Evolutionary conservation across 148 eudicot genomes (phyloP).

Genomic region (Hydrangea macrophylla): DNA sequence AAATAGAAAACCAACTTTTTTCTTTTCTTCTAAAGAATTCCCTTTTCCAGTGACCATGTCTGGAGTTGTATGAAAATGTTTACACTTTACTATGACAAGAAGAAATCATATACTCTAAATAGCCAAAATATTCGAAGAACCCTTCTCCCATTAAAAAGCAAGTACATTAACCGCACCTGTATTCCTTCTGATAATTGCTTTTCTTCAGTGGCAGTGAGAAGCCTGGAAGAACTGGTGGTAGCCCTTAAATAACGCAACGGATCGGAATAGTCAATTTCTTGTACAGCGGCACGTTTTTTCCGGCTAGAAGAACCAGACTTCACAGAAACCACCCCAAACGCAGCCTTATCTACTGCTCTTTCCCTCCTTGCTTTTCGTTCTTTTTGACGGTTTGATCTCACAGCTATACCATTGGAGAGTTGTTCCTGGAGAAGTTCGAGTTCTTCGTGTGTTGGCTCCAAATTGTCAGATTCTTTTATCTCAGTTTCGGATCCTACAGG

Average conservation of each 20-base stretch:
- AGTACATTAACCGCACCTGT: slow-evolving; percentile 48
- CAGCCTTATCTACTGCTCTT: slow-evolving; percentile 62
- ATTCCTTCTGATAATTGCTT: slow-evolving; percentile 67
- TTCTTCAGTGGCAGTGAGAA: slow-evolving; percentile 79
- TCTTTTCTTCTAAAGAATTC: too few relatives aligned
- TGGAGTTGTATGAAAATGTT: too few relatives aligned
- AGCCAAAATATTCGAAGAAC: background rate
- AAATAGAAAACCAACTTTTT: too few relatives aligned
- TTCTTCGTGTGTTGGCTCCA: slow-evolving; percentile 69
- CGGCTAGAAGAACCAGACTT: slow-evolving; percentile 50
- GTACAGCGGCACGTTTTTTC: slow-evolving; percentile 49
- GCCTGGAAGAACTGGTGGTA: slow-evolving; percentile 59
- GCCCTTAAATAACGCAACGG: slow-evolving; percentile 71
- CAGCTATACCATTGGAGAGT: slow-evolving; percentile 50
- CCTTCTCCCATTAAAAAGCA: background rate
- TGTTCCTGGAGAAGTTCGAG: slow-evolving; percentile 57
- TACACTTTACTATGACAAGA: background rate
- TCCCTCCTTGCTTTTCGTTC: slow-evolving; percentile 83
- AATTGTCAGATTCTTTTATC: slow-evolving; percentile 37
- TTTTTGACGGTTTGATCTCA: slow-evolving; percentile 70
- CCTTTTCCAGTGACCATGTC: too few relatives aligned
- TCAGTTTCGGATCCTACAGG: too few relatives aligned
- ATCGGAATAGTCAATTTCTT: slow-evolving; percentile 62
- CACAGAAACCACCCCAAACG: slow-evolving; percentile 44
- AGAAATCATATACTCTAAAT: background rate